phyloP scores from a whole-genome alignment of 371 early-diverging fungal genomes.

The Enterocytospora artemiae region DNA sequence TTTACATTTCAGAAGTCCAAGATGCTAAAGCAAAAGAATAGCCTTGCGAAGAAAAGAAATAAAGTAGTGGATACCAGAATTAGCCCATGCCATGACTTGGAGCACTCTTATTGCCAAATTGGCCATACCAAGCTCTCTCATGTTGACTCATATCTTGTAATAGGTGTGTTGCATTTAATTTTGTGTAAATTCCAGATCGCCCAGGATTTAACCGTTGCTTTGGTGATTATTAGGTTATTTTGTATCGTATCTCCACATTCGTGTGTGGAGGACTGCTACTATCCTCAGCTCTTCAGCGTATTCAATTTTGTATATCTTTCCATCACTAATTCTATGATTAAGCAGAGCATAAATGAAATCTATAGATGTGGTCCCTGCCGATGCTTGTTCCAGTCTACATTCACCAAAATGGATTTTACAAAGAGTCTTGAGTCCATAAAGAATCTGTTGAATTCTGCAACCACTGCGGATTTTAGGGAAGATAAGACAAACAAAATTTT shows the following conservation, averaged over 20 bases:
- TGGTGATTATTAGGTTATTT: slow-evolving; percentile 12
- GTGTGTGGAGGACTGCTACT: not conserved
- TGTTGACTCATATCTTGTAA: slow-evolving; percentile 29
- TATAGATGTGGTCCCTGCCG: not conserved
- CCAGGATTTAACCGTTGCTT: slow-evolving; percentile 10
- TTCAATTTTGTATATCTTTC: not conserved
- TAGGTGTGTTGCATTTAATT: slow-evolving; percentile 32
- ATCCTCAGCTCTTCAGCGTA: not conserved
- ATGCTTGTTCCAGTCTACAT: slow-evolving; percentile 28
- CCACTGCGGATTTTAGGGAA: slow-evolving; percentile 37
- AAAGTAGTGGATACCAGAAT: not conserved
- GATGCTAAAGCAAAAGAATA: not conserved
- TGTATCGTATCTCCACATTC: not conserved
- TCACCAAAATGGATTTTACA: slow-evolving; percentile 44
- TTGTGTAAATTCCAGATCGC: slow-evolving; percentile 32
- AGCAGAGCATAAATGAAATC: not conserved
- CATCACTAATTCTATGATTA: not conserved
- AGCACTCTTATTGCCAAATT: slow-evolving; percentile 13
- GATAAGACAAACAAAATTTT: slow-evolving; percentile 27
- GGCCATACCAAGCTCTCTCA: not conserved
- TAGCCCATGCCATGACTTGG: not conserved
- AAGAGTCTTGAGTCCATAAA: slow-evolving; percentile 33
- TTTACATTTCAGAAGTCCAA: not conserved
- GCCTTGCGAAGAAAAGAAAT: not conserved
- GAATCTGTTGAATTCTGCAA: slow-evolving; percentile 29